Evolutionary conservation across 805 yeast genomes (phyloP), one percentile per base, ranked within the genome.

Genomic region (Yarrowia sp.): DNA sequence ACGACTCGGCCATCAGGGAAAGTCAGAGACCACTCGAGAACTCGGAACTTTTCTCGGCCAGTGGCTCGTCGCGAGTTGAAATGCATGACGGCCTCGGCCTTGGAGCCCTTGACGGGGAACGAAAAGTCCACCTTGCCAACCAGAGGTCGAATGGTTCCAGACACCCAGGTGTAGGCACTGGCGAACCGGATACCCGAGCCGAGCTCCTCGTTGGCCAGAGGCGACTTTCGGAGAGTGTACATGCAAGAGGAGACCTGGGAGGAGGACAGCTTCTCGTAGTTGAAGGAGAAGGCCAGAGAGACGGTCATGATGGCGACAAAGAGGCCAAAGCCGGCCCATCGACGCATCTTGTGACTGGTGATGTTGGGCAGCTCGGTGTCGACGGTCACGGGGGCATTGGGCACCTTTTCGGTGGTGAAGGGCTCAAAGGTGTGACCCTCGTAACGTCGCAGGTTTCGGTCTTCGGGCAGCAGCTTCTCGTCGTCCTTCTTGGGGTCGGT

Each of bases 201-300:
- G 56, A 94, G 79, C 2, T 79, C 74, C 30, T 84, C 85, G 67
- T 86, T 82, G 12, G 92, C 92, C 52, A 79, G 70, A 10, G 83
- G 81, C 1, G 94, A 88, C 74, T 97, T 83, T 75, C 99, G 85
- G 72, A 94, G 79, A 70, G 91, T 89, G 77, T 91, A 92, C 76
- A 95, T 80, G 4, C 97, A 89, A 8, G 97, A 93, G 47, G 89
- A 85, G 73, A 94, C 89, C 69, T 94, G 85, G 1, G 98, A 98
- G 14, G 97, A 91, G 53, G 90, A 87, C 19, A 92, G 87, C 76
- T 92, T 93, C 76, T 95, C 99, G 78, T 94, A 93, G 81, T 95
- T 93, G 84, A 94, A 88, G 73, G 94, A 90, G 38, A 90, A 83
- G 38, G 84, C 80, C 60, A 89, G 78, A 1, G 88, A 79, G 4